These are phyloP conservation scores for Coemansia sp. DNA, from an alignment of 192 early-diverging fungal genomes.

Conservation along the genomic window DNA sequence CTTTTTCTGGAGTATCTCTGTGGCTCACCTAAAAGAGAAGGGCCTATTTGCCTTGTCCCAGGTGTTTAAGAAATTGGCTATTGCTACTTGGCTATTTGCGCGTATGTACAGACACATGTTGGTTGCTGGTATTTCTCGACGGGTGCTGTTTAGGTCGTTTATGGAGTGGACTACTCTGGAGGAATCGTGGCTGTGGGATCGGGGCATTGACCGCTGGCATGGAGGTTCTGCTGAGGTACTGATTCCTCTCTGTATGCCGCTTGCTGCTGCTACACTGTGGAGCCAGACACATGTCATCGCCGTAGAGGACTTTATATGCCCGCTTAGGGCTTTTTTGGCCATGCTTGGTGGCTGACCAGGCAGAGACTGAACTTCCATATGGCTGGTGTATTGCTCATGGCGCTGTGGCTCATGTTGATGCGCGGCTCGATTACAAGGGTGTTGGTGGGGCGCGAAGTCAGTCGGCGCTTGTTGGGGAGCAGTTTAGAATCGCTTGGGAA, in stretches of 20 bases:
- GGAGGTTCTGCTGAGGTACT: no score
- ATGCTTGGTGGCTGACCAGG: neutral
- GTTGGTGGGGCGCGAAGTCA: neutral
- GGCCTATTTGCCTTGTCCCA: constrained; percentile 27
- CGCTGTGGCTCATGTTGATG: constrained; percentile 29
- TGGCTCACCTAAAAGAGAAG: constrained; percentile 1
- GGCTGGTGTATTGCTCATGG: constrained; percentile 43
- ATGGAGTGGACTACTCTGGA: constrained; percentile 41
- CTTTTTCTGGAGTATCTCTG: constrained; percentile 43
- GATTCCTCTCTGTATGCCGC: neutral
- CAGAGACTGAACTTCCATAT: constrained; percentile 22
- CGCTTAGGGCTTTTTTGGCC: constrained; percentile 24
- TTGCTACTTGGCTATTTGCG: constrained; percentile 18
- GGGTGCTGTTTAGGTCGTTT: constrained; percentile 35
- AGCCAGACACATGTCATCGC: neutral
- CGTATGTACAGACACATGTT: constrained; percentile 36
- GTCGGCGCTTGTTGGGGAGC: constrained; percentile 13
- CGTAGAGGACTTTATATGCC: constrained; percentile 26
- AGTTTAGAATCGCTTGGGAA: constrained; percentile 26
- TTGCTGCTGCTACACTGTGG: neutral
- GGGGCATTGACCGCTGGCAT: neutral
- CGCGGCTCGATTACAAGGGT: constrained; percentile 31
- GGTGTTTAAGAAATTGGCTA: constrained; percentile 17
- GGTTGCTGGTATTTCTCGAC: constrained; percentile 19
- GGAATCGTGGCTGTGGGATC: constrained; percentile 21